phyloP scores from a whole-genome alignment of 1,284 basidiomycete species.

The Xerocomus amazonicus region DNA sequence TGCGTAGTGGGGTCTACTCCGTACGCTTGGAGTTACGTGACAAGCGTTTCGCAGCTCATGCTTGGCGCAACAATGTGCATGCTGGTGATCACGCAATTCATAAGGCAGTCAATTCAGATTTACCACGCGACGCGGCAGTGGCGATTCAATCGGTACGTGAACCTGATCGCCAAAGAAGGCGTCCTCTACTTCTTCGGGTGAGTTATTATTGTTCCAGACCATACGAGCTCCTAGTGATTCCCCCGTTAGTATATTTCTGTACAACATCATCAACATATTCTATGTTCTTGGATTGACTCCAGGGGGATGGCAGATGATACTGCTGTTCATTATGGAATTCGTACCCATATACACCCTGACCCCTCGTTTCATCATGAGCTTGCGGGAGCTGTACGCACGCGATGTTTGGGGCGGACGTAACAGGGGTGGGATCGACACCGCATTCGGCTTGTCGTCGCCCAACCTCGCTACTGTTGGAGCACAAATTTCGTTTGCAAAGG shows the following conservation, averaged over 20 bases:
- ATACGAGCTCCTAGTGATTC: background rate
- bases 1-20: background rate
- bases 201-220: background rate
- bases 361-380: conserved; percentile 1
- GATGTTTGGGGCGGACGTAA: too few species aligned
- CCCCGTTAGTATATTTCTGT: conserved; percentile 1
- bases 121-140: background rate
- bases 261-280: background rate
- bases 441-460: background rate
- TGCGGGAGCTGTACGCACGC: background rate
- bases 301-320: background rate
- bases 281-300: background rate
- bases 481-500: background rate
- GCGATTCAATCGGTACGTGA: background rate
- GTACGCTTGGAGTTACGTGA: background rate
- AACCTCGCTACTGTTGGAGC: background rate
- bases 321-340: background rate
- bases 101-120: background rate
- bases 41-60: background rate
- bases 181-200: background rate
- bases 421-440: background rate
- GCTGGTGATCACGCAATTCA: background rate
- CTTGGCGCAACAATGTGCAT: background rate
- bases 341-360: conserved; percentile 4
- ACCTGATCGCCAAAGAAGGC: background rate